Base-by-base conservation (phyloP, 352 stramenopile genomes). In the Globisporangium iwayamae region DNA sequence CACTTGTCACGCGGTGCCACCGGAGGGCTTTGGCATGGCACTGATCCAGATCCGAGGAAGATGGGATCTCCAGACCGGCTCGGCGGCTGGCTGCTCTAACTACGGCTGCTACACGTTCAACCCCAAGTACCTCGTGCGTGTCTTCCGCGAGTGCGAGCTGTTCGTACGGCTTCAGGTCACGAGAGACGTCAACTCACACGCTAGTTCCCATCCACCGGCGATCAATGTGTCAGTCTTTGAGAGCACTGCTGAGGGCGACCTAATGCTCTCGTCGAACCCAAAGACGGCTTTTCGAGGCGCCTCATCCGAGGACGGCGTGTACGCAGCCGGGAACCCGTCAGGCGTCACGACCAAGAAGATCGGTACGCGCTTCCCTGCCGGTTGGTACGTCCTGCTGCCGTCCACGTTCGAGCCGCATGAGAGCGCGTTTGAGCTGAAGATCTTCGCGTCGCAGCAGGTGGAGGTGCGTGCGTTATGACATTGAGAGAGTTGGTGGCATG, bases 101-200 rank as follows among this genome's bases (percentile, higher is more conserved):
- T 93, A 89, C 62, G 84, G 84, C 16, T 87, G 83, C 65, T 94
- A 93, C 63, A 91, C 79, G 6, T 89, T 90, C 66, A 93, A 94
- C 65, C 84, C 86, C 25, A 86, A 83, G 63, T 92, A 83, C 61
- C 75, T 95, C 34, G 66, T 93, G 38, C 73, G 83, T 50, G 68
- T 91, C 4, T 62, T 68, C 0, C 70, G 77, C 34, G 74, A 89
- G 34, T 87, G 69, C 22, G 62, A 78, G 9, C 62, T 92, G 13
- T 82, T 93, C 43, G 75, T 70, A 45, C 82, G 83, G 4, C 69
- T 93, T 11, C 58, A 87, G 46, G 57, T 79, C 2, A 39, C 71
- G 18, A 67, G 76, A 1, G 48, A 60, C n/a, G 59, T 63, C 39
- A 52, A 30, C n/a, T 62, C 72, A 6, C 41, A 56, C 5, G 28